Conservation (phyloP, 805 yeast species). For the Candida coquimbonensis region DNA sequence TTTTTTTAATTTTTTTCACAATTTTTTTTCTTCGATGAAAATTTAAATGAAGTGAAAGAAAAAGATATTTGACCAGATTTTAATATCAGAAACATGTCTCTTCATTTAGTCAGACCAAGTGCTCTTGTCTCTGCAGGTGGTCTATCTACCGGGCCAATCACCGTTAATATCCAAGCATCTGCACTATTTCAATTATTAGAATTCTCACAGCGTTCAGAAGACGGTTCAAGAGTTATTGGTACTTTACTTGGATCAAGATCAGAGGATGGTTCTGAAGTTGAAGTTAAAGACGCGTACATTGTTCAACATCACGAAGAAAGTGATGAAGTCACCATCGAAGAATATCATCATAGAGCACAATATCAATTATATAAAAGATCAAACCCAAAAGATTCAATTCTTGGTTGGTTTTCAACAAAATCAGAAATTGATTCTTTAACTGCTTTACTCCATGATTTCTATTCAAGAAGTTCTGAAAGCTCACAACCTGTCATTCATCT, state of each 20-base stretch:
- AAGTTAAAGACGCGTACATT: constrained; percentile 67
- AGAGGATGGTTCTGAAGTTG: constrained; percentile 74
- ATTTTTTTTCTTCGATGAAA: constrained; percentile 1
- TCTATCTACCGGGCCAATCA: constrained; percentile 34
- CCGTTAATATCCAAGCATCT: constrained; percentile 54
- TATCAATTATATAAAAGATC: constrained; percentile 68
- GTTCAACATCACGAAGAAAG: constrained; percentile 75
- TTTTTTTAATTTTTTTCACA: background rate
- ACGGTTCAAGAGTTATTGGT: constrained; percentile 65
- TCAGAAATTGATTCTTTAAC: constrained; percentile 61
- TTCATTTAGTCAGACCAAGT: constrained; percentile 24
- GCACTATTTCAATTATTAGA: constrained; percentile 75
- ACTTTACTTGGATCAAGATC: constrained; percentile 76
- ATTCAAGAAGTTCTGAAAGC: constrained; percentile 55
- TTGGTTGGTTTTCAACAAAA: constrained; percentile 79
- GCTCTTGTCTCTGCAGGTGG: constrained; percentile 20
- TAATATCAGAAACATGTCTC: constrained; percentile 11
- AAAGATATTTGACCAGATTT: no score
- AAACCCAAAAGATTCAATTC: constrained; percentile 67
- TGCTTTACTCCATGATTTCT: constrained; percentile 75
- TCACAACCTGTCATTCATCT: constrained; percentile 78
- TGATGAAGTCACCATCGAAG: constrained; percentile 71
- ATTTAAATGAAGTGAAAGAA: background rate
- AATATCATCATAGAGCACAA: constrained; percentile 64
- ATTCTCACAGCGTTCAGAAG: constrained; percentile 52